Base-by-base conservation (phyloP, 2,329 filamentous ascomycete species). In the Hypoxylon sp. region DNA sequence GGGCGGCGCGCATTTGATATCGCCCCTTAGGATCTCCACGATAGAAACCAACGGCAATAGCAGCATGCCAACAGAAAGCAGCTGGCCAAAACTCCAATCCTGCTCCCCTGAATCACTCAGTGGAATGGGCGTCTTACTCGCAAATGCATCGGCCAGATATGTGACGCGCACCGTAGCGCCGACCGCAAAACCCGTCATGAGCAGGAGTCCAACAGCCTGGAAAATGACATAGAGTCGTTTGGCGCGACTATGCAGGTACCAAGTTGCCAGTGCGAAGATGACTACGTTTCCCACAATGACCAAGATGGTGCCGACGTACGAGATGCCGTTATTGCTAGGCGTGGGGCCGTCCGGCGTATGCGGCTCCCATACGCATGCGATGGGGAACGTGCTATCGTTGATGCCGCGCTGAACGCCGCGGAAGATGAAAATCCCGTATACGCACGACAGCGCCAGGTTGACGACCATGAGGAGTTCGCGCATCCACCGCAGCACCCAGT, bases 401-500 rank as follows among this genome's bases (percentile, higher is more conserved):
- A 86, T 66, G 11, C 78, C 76, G 48, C 75, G 77, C 41, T 76
- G 69, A 7, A 86, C 81, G 12, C 74, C 76, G 59, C 78, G 74
- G 15, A 87, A 71, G 30, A 86, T 76, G 59, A 82, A 83, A 11
- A 83, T 67, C 5, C 83, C 81, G 23, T 75, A 79, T 3, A 81
- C 70, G 41, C 78, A 79, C 4, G 79, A 82, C 9, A 88, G 75
- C 1, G 75, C 75, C 54, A 88, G 71, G 68, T 87, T 88, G 53
- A 82, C 75, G 52, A 87, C 77, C 83, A 88, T 88, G 59, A 88
- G 76, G 15, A 80, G 71, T 64, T 87, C 83, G 15, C 85, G 75
- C 60, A 88, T 70, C 84, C 84, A 88, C 34, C 84, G 75, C 38
- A 88, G 71, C 0, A 88, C 81, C 81, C 82, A 84, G 68, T 88